phyloP scores from a whole-genome alignment of 148 eudicot genomes.

The Cornus suecica region DNA sequence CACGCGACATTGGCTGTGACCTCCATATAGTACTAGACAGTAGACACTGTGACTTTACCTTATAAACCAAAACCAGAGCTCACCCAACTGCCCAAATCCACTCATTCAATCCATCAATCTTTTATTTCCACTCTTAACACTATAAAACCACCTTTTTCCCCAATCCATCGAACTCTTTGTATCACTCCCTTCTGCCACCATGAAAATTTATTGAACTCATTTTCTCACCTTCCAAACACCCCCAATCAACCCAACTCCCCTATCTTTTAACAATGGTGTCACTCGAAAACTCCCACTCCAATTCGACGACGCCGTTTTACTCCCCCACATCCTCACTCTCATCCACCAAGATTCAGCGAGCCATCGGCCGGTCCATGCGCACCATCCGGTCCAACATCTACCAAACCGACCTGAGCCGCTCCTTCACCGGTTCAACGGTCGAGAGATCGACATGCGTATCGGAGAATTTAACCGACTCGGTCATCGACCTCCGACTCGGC shows the following conservation, averaged over 20 bases:
- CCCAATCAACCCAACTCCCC: no score
- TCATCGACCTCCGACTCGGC: constrained; percentile 57
- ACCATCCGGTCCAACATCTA: constrained; percentile 69
- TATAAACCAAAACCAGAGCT: neutral
- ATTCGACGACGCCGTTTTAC: constrained; percentile 37
- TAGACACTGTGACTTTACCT: neutral
- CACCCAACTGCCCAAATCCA: neutral
- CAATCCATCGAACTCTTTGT: neutral
- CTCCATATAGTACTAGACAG: neutral
- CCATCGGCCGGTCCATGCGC: constrained; percentile 81
- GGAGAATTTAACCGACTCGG: constrained; percentile 67
- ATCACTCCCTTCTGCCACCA: neutral
- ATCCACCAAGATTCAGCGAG: constrained; percentile 42
- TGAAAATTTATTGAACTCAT: neutral
- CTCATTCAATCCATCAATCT: neutral
- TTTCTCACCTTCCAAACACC: no score
- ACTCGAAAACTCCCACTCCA: constrained; percentile 47
- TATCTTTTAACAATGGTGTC: constrained; percentile 50
- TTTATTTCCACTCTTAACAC: neutral
- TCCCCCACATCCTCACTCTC: constrained; percentile 44
- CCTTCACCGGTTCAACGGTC: constrained; percentile 3
- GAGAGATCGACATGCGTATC: constrained; percentile 14
- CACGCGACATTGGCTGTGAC: neutral
- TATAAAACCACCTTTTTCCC: neutral
- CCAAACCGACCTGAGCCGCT: constrained; percentile 20